Evolutionary conservation across 192 early-diverging fungal genomes (phyloP).

Genomic region (Coemansia asiatica): DNA sequence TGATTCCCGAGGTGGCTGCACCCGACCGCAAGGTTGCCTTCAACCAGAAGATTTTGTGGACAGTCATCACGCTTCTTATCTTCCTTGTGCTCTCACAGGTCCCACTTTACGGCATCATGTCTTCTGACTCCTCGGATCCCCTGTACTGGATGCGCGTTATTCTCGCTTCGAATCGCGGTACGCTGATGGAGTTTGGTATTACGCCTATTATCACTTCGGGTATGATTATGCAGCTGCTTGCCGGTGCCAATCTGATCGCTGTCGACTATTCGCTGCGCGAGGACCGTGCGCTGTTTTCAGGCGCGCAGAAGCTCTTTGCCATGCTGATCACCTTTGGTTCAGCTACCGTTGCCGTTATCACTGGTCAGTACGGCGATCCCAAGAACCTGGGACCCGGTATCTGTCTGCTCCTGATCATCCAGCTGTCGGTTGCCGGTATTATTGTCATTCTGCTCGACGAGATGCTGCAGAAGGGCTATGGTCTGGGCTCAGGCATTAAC

Average conservation of each 20-base stretch:
- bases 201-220: conserved; percentile 99
- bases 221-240: conserved; percentile 99
- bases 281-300: conserved; percentile 97
- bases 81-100: conserved; percentile 99
- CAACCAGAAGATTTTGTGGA: conserved; percentile 99
- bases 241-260: conserved; percentile 97
- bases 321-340: conserved; percentile 99
- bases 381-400: conserved; percentile 96
- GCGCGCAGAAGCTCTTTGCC: conserved; percentile 98
- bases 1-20: conserved; percentile 96
- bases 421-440: conserved; percentile 94
- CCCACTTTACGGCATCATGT: conserved; percentile 99
- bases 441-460: conserved; percentile 99
- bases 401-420: conserved; percentile 92
- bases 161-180: conserved; percentile 99
- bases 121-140: conserved; percentile 95
- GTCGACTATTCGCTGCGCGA: conserved; percentile 99
- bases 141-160: conserved; percentile 99
- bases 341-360: conserved; percentile 97
- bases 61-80: conserved; percentile 97
- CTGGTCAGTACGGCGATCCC: conserved; percentile 96
- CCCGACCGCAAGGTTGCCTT: conserved; percentile 98
- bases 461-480: conserved; percentile 99
- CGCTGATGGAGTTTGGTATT: conserved; percentile 99
- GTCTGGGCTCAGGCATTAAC: conserved; percentile 98